Conservation (phyloP, 2,329 filamentous ascomycete genomes). For the Talaromyces sp. region DNA sequence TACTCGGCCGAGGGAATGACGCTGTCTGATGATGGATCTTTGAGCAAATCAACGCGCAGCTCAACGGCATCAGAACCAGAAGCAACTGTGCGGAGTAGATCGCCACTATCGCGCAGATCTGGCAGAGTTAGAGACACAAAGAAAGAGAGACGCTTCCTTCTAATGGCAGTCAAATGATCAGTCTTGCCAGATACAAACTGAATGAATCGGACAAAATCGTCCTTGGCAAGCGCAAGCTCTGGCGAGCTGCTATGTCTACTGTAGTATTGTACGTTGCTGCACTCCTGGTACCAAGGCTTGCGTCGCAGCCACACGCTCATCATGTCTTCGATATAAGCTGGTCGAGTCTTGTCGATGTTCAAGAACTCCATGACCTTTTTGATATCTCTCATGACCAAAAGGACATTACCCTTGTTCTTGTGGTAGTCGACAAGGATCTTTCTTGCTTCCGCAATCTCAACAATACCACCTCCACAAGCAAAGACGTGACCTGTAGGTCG, state of each 20-base stretch:
- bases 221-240: conserved; percentile 53
- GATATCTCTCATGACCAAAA: conserved; percentile 84
- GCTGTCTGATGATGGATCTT: conserved; percentile 61
- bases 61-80: conserved; percentile 92
- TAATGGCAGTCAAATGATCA: conserved; percentile 55
- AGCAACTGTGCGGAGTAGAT: conserved; percentile 67
- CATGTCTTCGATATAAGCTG: conserved; percentile 90
- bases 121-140: conserved; percentile 90
- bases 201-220: conserved; percentile 72
- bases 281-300: conserved; percentile 84
- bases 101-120: conserved; percentile 61
- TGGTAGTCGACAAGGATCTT: conserved; percentile 71
- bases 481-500: conserved; percentile 75
- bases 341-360: conserved; percentile 80
- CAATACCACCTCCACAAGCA: conserved; percentile 89
- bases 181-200: conserved; percentile 63
- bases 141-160: conserved; percentile 71
- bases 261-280: conserved; percentile 92
- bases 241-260: conserved; percentile 63
- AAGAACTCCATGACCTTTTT: conserved; percentile 86
- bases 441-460: conserved; percentile 78
- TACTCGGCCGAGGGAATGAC: conserved; percentile 68
- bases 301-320: conserved; percentile 84
- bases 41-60: conserved; percentile 83
- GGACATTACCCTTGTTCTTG: conserved; percentile 73